Evolutionary conservation across 371 early-diverging fungal genomes (phyloP), one percentile per base, ranked within the genome.

Genomic region (Lichtheimia hyalospora): DNA sequence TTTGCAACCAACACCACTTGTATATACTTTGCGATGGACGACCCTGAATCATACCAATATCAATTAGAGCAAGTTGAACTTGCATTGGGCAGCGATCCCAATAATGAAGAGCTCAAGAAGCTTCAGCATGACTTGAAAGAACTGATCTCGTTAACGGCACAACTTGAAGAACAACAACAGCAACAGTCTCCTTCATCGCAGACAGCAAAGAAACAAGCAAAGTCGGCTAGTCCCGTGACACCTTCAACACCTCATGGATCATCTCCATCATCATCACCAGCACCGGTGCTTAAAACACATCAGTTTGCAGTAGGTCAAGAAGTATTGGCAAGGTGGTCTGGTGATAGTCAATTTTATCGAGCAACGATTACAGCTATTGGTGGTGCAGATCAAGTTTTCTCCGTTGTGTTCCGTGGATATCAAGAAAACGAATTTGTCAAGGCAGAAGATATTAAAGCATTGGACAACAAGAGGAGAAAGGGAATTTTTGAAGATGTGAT

Each of bases 21-120:
- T 34, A 34, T 34, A 34, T 34, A 34, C 8, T 34, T 34, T 34
- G 34, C 34, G 34, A 34, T 34, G 34, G 81, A 82, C 64, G 90
- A 90, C 63, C 73, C 84, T 39, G 84, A 81, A 61, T 66, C 73
- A 14, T 91, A 91, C 66, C 81, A 79, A 53, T 88, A 84, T 60
- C 87, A 89, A 59, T 73, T 91, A 44, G 85, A 86, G 28, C 89
- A 91, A 74, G 89, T 93, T 49, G 87, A 90, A 48, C 77, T 84
- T 65, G 89, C 89, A 0, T 72, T 93, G 42, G 61, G 67, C 25
- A 75, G 75, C 48, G 90, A 90, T 73, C 89, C 91, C 7, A 68
- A 74, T 18, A 91, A 91, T 79, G 71, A 74, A 48, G 92, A 91
- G 64, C 74, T 91, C 43, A 62, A 75, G 62, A 89, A 84, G 58